Evolutionary conservation across 371 early-diverging fungal genomes (phyloP).

Genomic region (Mucor sp.): DNA sequence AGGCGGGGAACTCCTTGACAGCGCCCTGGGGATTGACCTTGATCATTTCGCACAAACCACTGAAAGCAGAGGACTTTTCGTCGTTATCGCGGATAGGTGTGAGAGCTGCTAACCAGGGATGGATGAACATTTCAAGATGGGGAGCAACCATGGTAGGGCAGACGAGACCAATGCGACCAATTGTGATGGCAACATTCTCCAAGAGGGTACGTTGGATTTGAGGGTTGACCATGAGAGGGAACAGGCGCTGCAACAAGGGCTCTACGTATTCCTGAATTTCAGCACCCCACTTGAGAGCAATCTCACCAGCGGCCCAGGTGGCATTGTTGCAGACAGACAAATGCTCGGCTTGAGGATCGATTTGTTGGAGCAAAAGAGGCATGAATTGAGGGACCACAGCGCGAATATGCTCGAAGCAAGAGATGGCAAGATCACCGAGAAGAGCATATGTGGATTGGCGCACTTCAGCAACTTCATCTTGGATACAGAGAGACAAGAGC

Average conservation of each 20-base stretch:
- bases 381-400: constrained; percentile 77
- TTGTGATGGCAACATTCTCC: constrained; percentile 95
- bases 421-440: constrained; percentile 89
- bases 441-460: constrained; percentile 94
- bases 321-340: constrained; percentile 90
- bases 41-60: constrained; percentile 89
- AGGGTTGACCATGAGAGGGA: constrained; percentile 74
- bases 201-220: constrained; percentile 71
- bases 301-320: constrained; percentile 94
- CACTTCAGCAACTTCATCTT: constrained; percentile 78
- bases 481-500: constrained; percentile 76
- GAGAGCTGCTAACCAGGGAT: constrained; percentile 75
- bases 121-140: constrained; percentile 73
- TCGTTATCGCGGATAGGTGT: constrained; percentile 80
- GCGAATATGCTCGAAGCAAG: constrained; percentile 73
- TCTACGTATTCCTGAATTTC: constrained; percentile 75
- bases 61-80: constrained; percentile 94
- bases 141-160: constrained; percentile 82
- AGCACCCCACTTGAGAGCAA: constrained; percentile 74
- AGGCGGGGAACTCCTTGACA: constrained; percentile 64
- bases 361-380: constrained; percentile 73
- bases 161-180: constrained; percentile 89
- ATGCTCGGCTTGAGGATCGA: constrained; percentile 65
- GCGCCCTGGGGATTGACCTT: constrained; percentile 85
- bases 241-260: constrained; percentile 78